These are phyloP conservation scores for Aspergillus ochraceoroseus DNA, from an alignment of 2,329 filamentous ascomycete species.

Conservation along the genomic window DNA sequence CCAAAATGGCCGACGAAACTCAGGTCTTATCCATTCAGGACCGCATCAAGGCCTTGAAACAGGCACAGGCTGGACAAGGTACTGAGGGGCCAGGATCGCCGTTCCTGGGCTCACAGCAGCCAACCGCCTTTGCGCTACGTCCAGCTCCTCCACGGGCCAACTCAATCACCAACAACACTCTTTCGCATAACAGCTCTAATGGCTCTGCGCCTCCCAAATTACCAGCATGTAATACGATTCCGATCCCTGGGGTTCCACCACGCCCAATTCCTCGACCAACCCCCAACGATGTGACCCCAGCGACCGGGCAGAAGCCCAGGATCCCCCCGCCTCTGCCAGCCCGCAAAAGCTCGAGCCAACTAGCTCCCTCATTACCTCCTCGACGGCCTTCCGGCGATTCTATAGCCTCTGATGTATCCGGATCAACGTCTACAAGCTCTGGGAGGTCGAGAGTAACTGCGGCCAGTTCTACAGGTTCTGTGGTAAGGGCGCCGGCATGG, in stretches of 20 bases:
- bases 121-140: conserved; percentile 23
- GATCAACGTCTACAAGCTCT: conserved; percentile 45
- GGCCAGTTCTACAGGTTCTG: conserved; percentile 28
- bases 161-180: conserved; percentile 3
- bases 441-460: conserved; percentile 36
- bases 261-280: conserved; percentile 26
- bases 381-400: conserved; percentile 50
- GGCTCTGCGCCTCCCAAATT: not conserved
- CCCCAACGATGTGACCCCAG: conserved; percentile 19
- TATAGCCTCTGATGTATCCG: conserved; percentile 49
- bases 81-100: conserved; percentile 29
- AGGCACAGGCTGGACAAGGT: conserved; percentile 39
- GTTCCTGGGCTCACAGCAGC: conserved; percentile 24
- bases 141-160: conserved; percentile 23
- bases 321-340: conserved; percentile 46
- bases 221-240: not conserved
- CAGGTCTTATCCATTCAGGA: conserved; percentile 44
- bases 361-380: conserved; percentile 47
- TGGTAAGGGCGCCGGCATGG: conserved; percentile 53
- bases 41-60: conserved; percentile 45
- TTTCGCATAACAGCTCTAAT: not conserved
- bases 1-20: conserved; percentile 42
- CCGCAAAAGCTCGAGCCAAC: conserved; percentile 39
- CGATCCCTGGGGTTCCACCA: conserved; percentile 16
- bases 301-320: conserved; percentile 27